These are phyloP conservation scores for Theobroma grandiflorum DNA, from an alignment of 441 rosid species.

Conservation along the genomic window DNA sequence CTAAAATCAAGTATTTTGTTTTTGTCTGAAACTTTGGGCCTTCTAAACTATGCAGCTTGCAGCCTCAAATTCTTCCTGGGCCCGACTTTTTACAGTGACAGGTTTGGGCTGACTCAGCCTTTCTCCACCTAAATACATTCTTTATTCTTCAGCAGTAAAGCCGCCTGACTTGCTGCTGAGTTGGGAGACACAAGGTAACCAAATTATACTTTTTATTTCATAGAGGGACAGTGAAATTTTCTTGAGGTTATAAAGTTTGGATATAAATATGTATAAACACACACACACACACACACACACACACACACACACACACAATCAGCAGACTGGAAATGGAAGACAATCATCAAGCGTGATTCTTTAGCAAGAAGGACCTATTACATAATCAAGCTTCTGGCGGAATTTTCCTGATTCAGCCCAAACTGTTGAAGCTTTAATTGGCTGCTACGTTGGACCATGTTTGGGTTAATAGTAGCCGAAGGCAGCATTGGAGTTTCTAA, in stretches of 20 bases:
- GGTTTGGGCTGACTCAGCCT: slow-evolving; percentile 4
- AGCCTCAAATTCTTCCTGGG: background rate
- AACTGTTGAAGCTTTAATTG: background rate
- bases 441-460: no score
- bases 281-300: no score
- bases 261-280: no score
- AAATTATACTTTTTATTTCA: background rate
- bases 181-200: background rate
- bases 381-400: background rate
- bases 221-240: background rate
- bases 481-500: background rate
- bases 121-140: background rate
- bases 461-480: background rate
- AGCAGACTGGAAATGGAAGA: background rate
- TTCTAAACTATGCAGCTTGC: no score
- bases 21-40: slow-evolving; percentile 10
- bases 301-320: background rate
- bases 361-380: background rate
- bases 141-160: background rate
- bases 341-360: slow-evolving; percentile 3
- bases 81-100: background rate
- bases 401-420: background rate
- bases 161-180: background rate
- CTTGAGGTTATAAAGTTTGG: background rate
- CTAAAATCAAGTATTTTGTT: background rate